A percentile compares a stretch with the other conserved stretches of the same genome.
These are phyloP conservation scores for Pinus tabuliformis DNA, from an alignment of 75 land plant genomes.

Conservation along the genomic window DNA sequence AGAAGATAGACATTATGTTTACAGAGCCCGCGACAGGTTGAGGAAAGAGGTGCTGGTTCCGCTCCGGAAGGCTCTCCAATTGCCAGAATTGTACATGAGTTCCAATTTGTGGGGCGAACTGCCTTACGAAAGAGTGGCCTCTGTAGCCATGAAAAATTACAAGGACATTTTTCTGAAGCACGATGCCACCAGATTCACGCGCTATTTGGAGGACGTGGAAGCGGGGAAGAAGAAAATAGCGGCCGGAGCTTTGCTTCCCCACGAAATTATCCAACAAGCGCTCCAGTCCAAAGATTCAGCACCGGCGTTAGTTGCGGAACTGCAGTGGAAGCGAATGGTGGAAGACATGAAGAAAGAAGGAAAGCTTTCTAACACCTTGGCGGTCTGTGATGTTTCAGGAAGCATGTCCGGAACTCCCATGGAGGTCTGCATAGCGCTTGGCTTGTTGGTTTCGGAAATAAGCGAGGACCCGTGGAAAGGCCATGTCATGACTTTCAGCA, in stretches of 20 bases:
- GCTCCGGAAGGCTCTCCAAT: no score
- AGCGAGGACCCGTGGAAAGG: slow-evolving; percentile 78
- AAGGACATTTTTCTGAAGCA: slow-evolving; percentile 53
- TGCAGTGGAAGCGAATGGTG: slow-evolving; percentile 75
- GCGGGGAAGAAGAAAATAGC: slow-evolving; percentile 60
- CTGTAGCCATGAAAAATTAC: slow-evolving; percentile 76
- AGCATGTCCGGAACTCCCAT: slow-evolving; percentile 68
- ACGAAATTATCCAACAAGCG: slow-evolving; percentile 42
- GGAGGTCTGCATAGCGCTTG: slow-evolving; percentile 48
- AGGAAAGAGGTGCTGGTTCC: no score
- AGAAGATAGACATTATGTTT: no score
- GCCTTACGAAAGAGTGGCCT: slow-evolving; percentile 65
- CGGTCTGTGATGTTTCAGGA: slow-evolving; percentile 76
- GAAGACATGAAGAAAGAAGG: slow-evolving; percentile 45
- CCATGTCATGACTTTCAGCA: slow-evolving; percentile 62
- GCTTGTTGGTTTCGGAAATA: slow-evolving; percentile 56
- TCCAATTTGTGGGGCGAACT: slow-evolving; percentile 48
- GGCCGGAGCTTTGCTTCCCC: slow-evolving; percentile 71
- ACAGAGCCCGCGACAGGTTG: no score
- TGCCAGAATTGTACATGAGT: slow-evolving; percentile 59
- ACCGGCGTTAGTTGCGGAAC: slow-evolving; percentile 44
- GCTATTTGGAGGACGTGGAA: slow-evolving; percentile 42
- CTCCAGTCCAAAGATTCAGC: slow-evolving; percentile 1
- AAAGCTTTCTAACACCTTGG: slow-evolving; percentile 42
- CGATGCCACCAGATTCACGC: slow-evolving; percentile 42